Evolutionary conservation across 2,329 filamentous ascomycete genomes (phyloP), one percentile per base, ranked within the genome.

Genomic region (Alternaria sp.): DNA sequence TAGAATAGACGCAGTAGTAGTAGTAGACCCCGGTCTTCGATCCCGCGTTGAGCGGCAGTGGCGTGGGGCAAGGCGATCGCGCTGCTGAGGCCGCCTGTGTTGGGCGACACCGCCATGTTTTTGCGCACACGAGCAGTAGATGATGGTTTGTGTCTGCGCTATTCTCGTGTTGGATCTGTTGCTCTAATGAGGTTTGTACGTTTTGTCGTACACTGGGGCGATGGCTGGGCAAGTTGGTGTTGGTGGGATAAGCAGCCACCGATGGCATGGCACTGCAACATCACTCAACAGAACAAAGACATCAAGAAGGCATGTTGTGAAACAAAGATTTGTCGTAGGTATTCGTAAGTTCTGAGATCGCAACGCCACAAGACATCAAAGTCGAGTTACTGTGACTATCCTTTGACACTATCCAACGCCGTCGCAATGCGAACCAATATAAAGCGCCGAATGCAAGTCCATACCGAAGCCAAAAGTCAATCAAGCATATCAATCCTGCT

Each of bases 21-120:
- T n/a, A n/a, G n/a, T n/a, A n/a, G 17, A 50, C 54, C 59, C 54
- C 46, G 59, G 59, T 54, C 30, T 30, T 30, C 36, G 55, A 50
- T 59, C 60, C 60, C 43, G 49, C 60, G 25, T 52, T 13, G 45
- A 46, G 55, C 60, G 55, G 60, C 46, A 62, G 55, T 62, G 60
- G 60, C 60, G 60, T 57, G 40, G 30, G 40, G 43, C 55, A 43
- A 32, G 21, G 28, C 49, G 28, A 52, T 52, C 49, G 30, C 49
- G 28, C 28, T 52, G 49, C 28, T 32, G 21, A 52, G 28, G 30
- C 30, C 49, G n/a, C 30, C 13, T 11, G 15, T 6, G 49, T 51
- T 23, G 49, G 17, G 28, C 19, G 49, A 51, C n/a, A 15, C 17
- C 21, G 28, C 17, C 28, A 51, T 36, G 17, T 36, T 32, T 45